These are phyloP conservation scores for Amniculicola lignicola DNA, from an alignment of 495 filamentous ascomycete genomes.

Conservation along the genomic window DNA sequence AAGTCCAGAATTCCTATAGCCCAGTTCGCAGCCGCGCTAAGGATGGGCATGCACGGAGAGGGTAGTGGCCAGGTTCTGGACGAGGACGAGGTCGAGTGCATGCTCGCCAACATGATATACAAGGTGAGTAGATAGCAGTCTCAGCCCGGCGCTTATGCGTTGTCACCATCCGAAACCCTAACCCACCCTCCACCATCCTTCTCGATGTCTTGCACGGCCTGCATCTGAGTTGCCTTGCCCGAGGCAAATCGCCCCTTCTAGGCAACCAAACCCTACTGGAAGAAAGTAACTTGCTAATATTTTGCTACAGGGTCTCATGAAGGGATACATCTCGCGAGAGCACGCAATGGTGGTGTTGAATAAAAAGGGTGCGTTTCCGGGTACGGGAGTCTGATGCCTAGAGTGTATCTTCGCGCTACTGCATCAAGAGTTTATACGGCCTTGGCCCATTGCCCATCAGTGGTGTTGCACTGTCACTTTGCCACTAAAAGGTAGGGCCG, in stretches of 20 bases:
- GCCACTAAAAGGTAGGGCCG: no score
- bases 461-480: no score
- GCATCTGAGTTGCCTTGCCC: slow-evolving; percentile 3
- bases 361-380: slow-evolving; percentile 87
- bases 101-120: slow-evolving; percentile 93
- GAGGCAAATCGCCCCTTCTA: slow-evolving; percentile 10
- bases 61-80: slow-evolving; percentile 62
- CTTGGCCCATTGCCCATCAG: not conserved
- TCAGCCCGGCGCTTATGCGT: slow-evolving; percentile 4
- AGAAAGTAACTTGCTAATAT: no score
- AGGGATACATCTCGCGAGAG: slow-evolving; percentile 93
- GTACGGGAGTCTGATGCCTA: slow-evolving; percentile 71
- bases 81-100: slow-evolving; percentile 89
- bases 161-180: slow-evolving; percentile 30
- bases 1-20: slow-evolving; percentile 74
- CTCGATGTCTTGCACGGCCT: slow-evolving; percentile 4
- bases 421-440: slow-evolving; percentile 10
- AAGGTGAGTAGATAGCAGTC: slow-evolving; percentile 77
- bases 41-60: slow-evolving; percentile 45
- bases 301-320: slow-evolving; percentile 76
- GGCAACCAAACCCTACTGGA: no score
- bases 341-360: slow-evolving; percentile 84
- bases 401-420: slow-evolving; percentile 9
- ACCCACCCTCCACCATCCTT: slow-evolving; percentile 20
- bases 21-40: slow-evolving; percentile 70